These are phyloP conservation scores for Geotrichum armillariae DNA, from an alignment of 1,139 yeast species.

Conservation along the genomic window DNA sequence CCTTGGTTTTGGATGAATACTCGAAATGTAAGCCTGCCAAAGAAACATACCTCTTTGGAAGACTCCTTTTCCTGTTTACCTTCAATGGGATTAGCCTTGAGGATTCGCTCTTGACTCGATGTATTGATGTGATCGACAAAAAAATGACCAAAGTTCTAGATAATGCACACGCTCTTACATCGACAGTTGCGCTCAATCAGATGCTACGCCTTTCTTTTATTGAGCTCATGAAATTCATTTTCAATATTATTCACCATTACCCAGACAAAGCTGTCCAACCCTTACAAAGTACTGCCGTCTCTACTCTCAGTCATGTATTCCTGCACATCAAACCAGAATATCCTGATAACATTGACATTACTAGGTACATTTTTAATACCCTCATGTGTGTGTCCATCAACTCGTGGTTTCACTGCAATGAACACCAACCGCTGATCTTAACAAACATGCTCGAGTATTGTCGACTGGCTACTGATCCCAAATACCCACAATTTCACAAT, in stretches of 20 bases:
- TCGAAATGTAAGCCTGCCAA: constrained; percentile 13
- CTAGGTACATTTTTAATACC: constrained; percentile 26
- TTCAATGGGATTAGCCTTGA: constrained; percentile 23
- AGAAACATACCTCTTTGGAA: constrained; percentile 22
- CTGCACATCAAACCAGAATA: constrained; percentile 20
- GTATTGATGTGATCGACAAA: constrained; percentile 22
- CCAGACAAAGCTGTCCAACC: constrained; percentile 7
- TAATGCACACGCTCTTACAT: constrained; percentile 2
- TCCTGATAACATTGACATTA: constrained; percentile 20
- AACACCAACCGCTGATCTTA: constrained; percentile 1
- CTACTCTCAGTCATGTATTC: constrained; percentile 22
- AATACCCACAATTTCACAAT: constrained; percentile 1
- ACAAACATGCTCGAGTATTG: constrained; percentile 10
- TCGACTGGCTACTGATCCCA: constrained; percentile 2
- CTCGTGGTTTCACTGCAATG: constrained; percentile 20
- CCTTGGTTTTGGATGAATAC: constrained; percentile 22
- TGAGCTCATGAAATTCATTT: constrained; percentile 28
- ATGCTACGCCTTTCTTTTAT: constrained; percentile 22
- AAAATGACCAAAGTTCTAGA: constrained; percentile 11
- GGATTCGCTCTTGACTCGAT: constrained; percentile 2
- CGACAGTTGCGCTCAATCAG: constrained; percentile 1
- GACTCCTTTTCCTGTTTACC: constrained; percentile 29
- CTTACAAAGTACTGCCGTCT: background rate
- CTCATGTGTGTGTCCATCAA: constrained; percentile 25
- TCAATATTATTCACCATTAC: constrained; percentile 30